Conservation (phyloP, 2,329 filamentous ascomycete species). For the Calonectria honghensis region DNA sequence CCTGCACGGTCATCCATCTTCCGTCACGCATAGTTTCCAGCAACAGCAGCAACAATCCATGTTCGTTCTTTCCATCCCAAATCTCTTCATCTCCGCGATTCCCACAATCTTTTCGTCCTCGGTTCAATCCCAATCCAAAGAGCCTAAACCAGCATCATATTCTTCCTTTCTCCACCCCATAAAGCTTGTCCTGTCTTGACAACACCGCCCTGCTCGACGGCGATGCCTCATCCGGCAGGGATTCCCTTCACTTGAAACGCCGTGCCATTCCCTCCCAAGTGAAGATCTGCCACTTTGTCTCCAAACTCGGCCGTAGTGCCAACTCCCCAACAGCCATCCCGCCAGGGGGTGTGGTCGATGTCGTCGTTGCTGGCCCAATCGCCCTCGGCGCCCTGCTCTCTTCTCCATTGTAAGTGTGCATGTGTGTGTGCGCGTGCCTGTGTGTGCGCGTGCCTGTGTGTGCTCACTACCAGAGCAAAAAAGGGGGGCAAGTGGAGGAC, state of each 20-base stretch:
- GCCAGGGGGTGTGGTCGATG: slow-evolving; percentile 12
- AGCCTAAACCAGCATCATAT: slow-evolving; percentile 20
- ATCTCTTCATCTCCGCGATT: slow-evolving; percentile 32
- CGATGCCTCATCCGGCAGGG: slow-evolving; percentile 55
- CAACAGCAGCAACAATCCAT: slow-evolving; percentile 8
- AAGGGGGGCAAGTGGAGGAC: slow-evolving; percentile 3
- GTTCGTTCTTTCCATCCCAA: slow-evolving; percentile 32
- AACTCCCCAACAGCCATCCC: slow-evolving; percentile 38
- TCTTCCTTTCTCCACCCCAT: slow-evolving; percentile 51
- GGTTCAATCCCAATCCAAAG: slow-evolving; percentile 26
- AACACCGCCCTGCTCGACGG: slow-evolving; percentile 53
- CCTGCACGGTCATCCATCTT: background rate
- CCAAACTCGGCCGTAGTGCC: slow-evolving; percentile 40
- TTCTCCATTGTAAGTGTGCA: background rate
- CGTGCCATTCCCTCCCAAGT: slow-evolving; percentile 52
- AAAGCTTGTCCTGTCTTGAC: slow-evolving; percentile 64
- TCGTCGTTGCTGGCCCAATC: slow-evolving; percentile 16
- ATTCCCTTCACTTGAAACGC: slow-evolving; percentile 60
- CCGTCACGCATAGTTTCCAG: background rate
- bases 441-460: background rate
- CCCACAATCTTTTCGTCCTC: slow-evolving; percentile 23
- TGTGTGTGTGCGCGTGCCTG: background rate
- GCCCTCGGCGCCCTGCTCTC: slow-evolving; percentile 8
- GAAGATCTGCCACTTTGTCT: slow-evolving; percentile 50
- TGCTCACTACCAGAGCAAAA: slow-evolving; percentile 15